phyloP scores from a whole-genome alignment of 768 basidiomycete genomes.

The Neoboletus magnificus region DNA sequence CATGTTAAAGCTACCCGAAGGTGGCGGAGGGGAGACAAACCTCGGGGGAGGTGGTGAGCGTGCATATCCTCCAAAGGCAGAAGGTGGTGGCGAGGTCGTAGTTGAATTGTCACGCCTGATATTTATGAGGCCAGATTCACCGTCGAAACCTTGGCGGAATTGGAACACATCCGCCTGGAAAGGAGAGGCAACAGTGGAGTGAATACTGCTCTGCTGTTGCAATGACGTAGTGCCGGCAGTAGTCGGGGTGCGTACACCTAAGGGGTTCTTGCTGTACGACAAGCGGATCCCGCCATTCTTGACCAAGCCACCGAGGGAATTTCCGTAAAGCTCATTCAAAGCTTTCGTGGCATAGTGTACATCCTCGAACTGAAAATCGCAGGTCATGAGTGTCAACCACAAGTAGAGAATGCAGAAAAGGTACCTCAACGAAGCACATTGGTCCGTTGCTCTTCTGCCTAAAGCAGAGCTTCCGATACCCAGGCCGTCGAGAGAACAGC shows the following conservation, averaged over 20 bases:
- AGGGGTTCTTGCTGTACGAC: constrained; percentile 96
- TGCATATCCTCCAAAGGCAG: constrained; percentile 27
- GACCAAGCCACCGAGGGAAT: constrained; percentile 86
- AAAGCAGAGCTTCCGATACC: constrained; percentile 91
- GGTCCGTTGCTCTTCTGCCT: constrained; percentile 96
- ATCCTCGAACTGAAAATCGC: constrained; percentile 73
- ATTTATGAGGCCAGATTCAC: constrained; percentile 18
- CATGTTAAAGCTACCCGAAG: constrained; percentile 29
- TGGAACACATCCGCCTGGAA: constrained; percentile 29
- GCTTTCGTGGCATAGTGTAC: constrained; percentile 80
- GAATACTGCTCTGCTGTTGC: constrained; percentile 26
- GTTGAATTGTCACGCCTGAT: constrained; percentile 25
- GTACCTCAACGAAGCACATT: constrained; percentile 98
- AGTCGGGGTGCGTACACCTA: constrained; percentile 86
- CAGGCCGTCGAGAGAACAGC: constrained; percentile 74
- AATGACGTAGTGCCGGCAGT: constrained; percentile 37
- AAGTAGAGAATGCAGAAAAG: constrained; percentile 5
- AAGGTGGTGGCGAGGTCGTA: constrained; percentile 24
- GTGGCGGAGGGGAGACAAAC: constrained; percentile 33
- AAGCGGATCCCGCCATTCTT: constrained; percentile 95
- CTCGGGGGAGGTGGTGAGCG: constrained; percentile 35
- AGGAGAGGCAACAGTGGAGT: constrained; percentile 25
- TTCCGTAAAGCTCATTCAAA: constrained; percentile 86
- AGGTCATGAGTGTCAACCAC: neutral
- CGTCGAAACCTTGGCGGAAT: constrained; percentile 30